Percentiles rank a stretch among this genome's conserved stretches.
Evolutionary conservation across 306 rosid genomes (phyloP).

Genomic region (Prunus mongolica): DNA sequence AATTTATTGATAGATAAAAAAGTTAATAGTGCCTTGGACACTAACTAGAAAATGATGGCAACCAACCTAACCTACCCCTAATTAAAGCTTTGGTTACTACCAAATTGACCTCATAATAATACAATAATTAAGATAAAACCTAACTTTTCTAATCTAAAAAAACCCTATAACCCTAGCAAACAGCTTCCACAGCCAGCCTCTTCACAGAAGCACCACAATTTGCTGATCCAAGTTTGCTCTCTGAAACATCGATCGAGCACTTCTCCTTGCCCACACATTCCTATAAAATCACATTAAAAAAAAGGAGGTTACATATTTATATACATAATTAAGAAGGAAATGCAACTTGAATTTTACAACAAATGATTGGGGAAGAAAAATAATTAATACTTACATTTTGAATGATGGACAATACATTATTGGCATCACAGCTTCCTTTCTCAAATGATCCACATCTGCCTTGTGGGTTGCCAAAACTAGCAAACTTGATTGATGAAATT

Average conservation of each 20-base stretch:
- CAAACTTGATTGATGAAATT: constrained; percentile 41
- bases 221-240: constrained; percentile 34
- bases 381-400: constrained; percentile 8
- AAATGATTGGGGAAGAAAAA: not conserved
- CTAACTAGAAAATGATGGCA: no score
- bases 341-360: not conserved
- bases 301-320: not conserved
- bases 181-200: constrained; percentile 49
- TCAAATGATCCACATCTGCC: constrained; percentile 44
- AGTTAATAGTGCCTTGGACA: no score
- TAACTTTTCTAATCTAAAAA: not conserved
- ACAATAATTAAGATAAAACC: not conserved
- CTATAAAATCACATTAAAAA: not conserved
- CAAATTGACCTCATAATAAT: not conserved
- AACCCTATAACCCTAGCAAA: constrained; percentile 25
- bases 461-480: constrained; percentile 45
- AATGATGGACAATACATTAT: constrained; percentile 18
- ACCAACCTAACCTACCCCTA: not conserved
- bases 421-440: constrained; percentile 33
- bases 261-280: constrained; percentile 42
- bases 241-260: constrained; percentile 37
- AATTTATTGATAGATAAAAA: no score
- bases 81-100: not conserved
- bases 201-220: constrained; percentile 28
- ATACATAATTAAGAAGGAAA: not conserved